These are phyloP conservation scores for Sclerotinia trifoliorum DNA, from an alignment of 2,329 filamentous ascomycete genomes.

Conservation along the genomic window DNA sequence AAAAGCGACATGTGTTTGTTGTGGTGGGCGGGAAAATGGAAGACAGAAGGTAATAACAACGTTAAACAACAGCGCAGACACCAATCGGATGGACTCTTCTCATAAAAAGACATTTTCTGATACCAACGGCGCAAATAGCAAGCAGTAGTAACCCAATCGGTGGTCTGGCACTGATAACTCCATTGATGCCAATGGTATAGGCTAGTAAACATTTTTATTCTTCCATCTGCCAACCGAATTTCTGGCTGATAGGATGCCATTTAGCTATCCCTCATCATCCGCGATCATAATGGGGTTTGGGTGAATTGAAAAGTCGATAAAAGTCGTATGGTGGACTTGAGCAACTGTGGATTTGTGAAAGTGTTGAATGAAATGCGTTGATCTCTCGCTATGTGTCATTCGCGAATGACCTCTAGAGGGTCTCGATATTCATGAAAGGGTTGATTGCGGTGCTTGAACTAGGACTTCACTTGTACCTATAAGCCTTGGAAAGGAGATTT, in stretches of 20 bases:
- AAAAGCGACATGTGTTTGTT: neutral
- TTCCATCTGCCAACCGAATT: neutral
- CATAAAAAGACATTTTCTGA: neutral
- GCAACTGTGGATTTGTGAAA: too few species aligned
- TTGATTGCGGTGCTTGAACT: too few species aligned
- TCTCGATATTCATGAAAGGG: neutral
- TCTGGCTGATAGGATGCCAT: neutral
- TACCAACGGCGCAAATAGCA: neutral
- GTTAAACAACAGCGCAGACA: neutral
- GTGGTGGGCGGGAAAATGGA: neutral
- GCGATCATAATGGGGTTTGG: neutral
- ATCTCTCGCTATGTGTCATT: neutral
- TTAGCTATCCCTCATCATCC: neutral
- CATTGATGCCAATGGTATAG: neutral
- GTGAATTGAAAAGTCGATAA: neutral
- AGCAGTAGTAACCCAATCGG: neutral
- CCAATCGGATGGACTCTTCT: neutral
- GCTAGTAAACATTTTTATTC: neutral
- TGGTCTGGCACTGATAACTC: neutral
- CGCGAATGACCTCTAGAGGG: neutral
- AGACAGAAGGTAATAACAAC: constrained; percentile 1
- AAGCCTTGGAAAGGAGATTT: neutral
- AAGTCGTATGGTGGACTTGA: neutral
- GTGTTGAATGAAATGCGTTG: too few species aligned
- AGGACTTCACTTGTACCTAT: neutral